Base-by-base conservation (phyloP, 1,139 yeast species). In the Suhomyces choctaworum region DNA sequence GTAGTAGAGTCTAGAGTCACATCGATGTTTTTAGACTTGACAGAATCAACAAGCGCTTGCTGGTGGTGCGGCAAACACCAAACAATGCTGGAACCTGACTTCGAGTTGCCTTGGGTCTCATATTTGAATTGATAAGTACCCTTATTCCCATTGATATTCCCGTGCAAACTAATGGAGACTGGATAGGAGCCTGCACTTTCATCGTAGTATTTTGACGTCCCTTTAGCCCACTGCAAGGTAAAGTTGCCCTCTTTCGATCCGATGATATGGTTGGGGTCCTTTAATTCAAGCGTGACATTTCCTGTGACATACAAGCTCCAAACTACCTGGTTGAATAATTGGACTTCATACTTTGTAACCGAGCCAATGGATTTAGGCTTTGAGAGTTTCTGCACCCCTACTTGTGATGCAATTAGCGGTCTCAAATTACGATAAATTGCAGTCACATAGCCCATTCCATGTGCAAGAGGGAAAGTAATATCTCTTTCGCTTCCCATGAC, bases 401-500 rank as follows among this genome's bases (percentile, higher is more conserved):
- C 84, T 30, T 78, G 77, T 19, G 87, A 78, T 3, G 71, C 69
- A 27, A 83, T 54, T 16, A 70, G 62, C 1, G 89, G 83, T 6
- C 66, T 66, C 24, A 82, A 60, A 41, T 70, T 70, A n/a, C 57
- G 52, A 44, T 82, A 83, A 3, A 80, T 64, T 2, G 84, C 82
- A 4, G 87, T 77, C 10, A 80, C 61, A 41, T 82, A 77, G 0
- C 90, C 90, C 84, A 81, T 81, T 11, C 94, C 94, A 22, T 66
- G 69, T 13, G 58, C 66, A 33, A 70, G 51, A 1, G 75, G 75
- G 21, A 65, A 25, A 6, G 56, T 49, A 15, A 70, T 52, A 17
- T 44, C 38, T 19, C 48, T 47, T 11, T 49, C 45, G 5, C 51
- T 41, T 8, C 45, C 50, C 45, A 14, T 36, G 31, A 9, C 44